Conservation (phyloP, 73 alveolate genomes). For the Durusdinium trenchii region DNA sequence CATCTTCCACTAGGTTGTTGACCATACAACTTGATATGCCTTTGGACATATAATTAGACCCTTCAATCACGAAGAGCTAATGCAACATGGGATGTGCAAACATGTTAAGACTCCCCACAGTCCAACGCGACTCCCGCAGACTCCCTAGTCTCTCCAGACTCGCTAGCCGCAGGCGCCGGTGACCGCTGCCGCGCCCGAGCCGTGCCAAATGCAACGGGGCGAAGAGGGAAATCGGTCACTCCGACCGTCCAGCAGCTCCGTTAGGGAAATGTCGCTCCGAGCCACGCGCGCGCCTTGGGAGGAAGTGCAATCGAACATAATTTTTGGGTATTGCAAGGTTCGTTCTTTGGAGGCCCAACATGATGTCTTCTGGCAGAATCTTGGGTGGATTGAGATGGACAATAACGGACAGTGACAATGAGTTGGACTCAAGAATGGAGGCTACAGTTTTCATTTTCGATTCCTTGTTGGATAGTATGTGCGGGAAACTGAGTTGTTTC, state of each 20-base stretch:
- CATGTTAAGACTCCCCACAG: neutral
- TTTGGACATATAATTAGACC: too few species aligned
- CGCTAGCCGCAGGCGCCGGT: constrained; percentile 4
- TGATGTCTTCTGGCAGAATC: neutral
- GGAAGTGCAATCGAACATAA: too few species aligned
- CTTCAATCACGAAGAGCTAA: too few species aligned
- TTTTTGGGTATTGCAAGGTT: too few species aligned
- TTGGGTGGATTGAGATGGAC: neutral
- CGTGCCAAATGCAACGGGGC: constrained; percentile 38
- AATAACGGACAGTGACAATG: neutral
- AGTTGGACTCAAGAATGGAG: neutral
- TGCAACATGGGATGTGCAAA: too few species aligned
- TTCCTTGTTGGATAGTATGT: too few species aligned
- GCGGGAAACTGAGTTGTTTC: too few species aligned
- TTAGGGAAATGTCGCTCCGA: constrained; percentile 46
- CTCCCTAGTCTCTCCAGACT: neutral
- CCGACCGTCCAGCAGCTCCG: neutral
- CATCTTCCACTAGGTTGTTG: too few species aligned
- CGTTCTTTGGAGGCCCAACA: neutral
- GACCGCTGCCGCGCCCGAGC: constrained; percentile 47
- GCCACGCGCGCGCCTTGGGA: constrained; percentile 18
- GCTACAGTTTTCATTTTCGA: too few species aligned
- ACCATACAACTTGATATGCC: too few species aligned
- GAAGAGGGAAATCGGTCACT: neutral
- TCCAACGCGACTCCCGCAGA: neutral